Conservation (phyloP, 148 eudicot genomes). For the Cornus florida region DNA sequence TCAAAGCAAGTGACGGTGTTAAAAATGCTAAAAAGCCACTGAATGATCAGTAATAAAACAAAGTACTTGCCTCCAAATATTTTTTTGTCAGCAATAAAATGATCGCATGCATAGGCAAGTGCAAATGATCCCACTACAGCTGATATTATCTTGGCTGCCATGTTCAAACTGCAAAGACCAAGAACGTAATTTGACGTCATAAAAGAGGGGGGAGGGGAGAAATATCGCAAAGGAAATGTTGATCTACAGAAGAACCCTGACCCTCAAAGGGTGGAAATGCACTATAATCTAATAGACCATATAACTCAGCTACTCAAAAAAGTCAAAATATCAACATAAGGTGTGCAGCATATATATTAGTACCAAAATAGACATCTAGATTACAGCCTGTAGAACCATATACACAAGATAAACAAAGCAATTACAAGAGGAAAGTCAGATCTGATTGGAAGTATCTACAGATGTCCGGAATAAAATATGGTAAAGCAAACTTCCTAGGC, state of each 20-base stretch:
- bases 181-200: background rate
- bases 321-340: background rate
- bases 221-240: background rate
- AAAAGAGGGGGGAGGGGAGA: background rate
- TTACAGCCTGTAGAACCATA: background rate
- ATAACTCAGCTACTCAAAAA: background rate
- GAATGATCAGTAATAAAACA: background rate
- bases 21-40: background rate
- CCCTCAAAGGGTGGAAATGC: background rate
- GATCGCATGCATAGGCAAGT: conserved; percentile 13
- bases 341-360: too few relatives aligned
- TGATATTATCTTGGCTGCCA: background rate
- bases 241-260: background rate
- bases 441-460: background rate
- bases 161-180: background rate
- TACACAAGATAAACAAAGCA: background rate
- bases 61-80: conserved; percentile 22
- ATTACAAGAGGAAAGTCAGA: background rate
- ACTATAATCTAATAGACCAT: background rate
- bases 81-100: conserved; percentile 21
- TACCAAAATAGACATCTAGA: background rate
- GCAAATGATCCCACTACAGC: conserved; percentile 11
- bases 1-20: background rate
- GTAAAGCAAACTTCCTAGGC: background rate
- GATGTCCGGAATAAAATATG: background rate